Evolutionary conservation across 1,139 yeast species (phyloP).

Genomic region (Protomyces lactucae-debilis): DNA sequence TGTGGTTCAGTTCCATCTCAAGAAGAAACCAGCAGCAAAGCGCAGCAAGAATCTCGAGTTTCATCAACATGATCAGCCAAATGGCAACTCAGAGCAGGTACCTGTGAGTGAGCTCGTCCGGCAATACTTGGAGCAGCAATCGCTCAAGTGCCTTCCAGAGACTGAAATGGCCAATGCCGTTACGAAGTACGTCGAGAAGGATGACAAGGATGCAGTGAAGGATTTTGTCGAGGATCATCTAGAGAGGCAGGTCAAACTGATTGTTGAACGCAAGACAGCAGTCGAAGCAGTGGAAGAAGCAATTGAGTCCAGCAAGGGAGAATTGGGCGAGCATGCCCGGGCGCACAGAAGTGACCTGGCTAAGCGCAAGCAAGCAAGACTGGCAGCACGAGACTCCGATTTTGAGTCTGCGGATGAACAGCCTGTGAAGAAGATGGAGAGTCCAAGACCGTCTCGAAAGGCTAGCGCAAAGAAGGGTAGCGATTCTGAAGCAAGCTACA

Average conservation of each 20-base stretch:
- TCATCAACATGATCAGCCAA: constrained; percentile 26
- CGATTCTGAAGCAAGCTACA: background rate
- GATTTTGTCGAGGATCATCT: constrained; percentile 63
- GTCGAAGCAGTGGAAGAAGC: constrained; percentile 40
- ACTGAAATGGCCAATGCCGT: constrained; percentile 71
- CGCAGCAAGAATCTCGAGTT: background rate
- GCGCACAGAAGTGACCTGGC: constrained; percentile 1
- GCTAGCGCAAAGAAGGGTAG: background rate
- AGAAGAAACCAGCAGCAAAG: constrained; percentile 33
- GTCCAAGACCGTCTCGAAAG: background rate
- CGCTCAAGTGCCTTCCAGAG: constrained; percentile 68
- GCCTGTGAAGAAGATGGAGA: background rate
- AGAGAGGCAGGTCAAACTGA: constrained; percentile 54
- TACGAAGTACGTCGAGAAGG: constrained; percentile 67
- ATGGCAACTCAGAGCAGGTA: constrained; percentile 39
- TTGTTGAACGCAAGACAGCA: constrained; percentile 45
- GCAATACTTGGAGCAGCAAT: constrained; percentile 57
- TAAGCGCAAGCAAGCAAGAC: background rate
- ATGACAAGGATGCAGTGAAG: constrained; percentile 67
- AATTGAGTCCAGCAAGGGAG: constrained; percentile 34
- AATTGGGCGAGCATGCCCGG: constrained; percentile 3
- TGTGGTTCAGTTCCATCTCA: constrained; percentile 66
- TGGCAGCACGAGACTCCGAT: constrained; percentile 7
- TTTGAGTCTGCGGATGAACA: constrained; percentile 12
- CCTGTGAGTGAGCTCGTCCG: constrained; percentile 58